A percentile compares a stretch with the other conserved stretches of the same genome.
phyloP scores from a whole-genome alignment of 257 asterid genomes.

The Galeopsis tetrahit region DNA sequence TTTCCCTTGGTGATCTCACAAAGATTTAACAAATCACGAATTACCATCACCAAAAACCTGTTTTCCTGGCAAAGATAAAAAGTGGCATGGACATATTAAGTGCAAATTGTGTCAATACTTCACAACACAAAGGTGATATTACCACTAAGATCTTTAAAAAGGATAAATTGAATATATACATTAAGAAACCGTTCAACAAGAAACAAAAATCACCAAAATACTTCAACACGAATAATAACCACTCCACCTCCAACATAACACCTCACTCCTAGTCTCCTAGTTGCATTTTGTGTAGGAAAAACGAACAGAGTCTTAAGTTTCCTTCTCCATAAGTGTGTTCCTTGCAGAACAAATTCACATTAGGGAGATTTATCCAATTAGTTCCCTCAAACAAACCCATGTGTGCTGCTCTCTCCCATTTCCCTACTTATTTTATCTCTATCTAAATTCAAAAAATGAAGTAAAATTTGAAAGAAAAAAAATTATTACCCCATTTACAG shows the following conservation, averaged over 20 bases:
- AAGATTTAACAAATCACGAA: slow-evolving; percentile 91
- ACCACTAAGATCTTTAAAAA: background rate
- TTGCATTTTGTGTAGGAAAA: slow-evolving; percentile 1
- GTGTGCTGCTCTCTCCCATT: background rate
- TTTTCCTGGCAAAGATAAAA: slow-evolving; percentile 72
- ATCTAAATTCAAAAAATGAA: background rate
- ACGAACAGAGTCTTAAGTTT: background rate
- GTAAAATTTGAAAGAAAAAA: background rate
- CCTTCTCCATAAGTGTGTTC: background rate
- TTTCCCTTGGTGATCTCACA: slow-evolving; percentile 97
- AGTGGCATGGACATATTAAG: slow-evolving; percentile 13
- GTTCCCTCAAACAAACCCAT: slow-evolving; percentile 4
- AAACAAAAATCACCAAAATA: slow-evolving; percentile 9
- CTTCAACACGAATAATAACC: slow-evolving; percentile 13
- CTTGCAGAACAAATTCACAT: background rate
- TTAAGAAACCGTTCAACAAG: slow-evolving; percentile 1
- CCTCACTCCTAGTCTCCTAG: background rate
- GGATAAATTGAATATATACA: slow-evolving; percentile 17
- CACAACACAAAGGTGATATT: slow-evolving; percentile 2
- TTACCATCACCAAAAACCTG: slow-evolving; percentile 95
- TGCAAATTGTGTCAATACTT: slow-evolving; percentile 11
- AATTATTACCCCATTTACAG: background rate
- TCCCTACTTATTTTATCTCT: background rate
- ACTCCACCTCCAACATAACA: background rate
- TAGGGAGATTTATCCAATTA: background rate